phyloP scores from a whole-genome alignment of 345 rosid genomes.

The Zanthoxylum bungeanum region DNA sequence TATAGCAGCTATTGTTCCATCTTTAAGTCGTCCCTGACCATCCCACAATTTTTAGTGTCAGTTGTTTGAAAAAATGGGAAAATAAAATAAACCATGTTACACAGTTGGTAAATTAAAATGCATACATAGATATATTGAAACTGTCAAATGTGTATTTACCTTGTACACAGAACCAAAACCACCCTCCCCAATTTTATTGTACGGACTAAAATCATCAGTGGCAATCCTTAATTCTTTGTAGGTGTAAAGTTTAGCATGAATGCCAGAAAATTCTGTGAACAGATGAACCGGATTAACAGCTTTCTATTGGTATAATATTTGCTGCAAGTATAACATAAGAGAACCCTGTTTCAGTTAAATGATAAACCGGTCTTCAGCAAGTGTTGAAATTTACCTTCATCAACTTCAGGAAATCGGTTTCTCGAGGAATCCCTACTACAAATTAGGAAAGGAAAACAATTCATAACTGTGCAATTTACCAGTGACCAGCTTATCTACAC shows the following conservation, averaged over 20 bases:
- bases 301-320: background rate
- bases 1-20: constrained; percentile 76
- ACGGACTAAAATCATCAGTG: constrained; percentile 64
- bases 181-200: constrained; percentile 87
- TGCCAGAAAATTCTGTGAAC: constrained; percentile 48
- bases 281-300: constrained; percentile 19
- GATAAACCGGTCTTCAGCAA: background rate
- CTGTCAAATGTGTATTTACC: constrained; percentile 37
- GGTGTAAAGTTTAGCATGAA: constrained; percentile 46
- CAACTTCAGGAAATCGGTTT: constrained; percentile 29
- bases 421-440: constrained; percentile 22
- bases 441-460: constrained; percentile 58
- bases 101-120: background rate
- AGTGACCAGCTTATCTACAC: constrained; percentile 23
- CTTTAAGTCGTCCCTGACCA: constrained; percentile 80
- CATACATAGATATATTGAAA: constrained; percentile 1
- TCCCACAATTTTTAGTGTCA: constrained; percentile 7
- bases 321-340: background rate
- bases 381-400: constrained; percentile 51
- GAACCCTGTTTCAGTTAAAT: background rate
- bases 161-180: constrained; percentile 93
- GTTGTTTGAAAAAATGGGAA: constrained; percentile 3
- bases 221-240: constrained; percentile 67
- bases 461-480: constrained; percentile 42
- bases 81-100: background rate